These are phyloP conservation scores for Nyssa sinensis DNA, from an alignment of 148 eudicot species.

Conservation along the genomic window DNA sequence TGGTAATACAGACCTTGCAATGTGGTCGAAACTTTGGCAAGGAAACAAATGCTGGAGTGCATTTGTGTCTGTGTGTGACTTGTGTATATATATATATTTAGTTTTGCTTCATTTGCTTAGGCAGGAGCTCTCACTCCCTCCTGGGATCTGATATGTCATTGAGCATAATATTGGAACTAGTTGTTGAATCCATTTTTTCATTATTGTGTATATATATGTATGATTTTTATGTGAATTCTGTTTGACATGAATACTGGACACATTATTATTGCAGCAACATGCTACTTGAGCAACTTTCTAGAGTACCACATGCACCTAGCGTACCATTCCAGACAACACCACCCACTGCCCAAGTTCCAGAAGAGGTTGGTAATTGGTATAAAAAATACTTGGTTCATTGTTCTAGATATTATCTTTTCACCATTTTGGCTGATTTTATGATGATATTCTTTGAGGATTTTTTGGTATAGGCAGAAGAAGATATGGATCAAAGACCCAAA, in stretches of 20 bases:
- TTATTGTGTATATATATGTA: conserved; percentile 6
- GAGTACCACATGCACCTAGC: conserved; percentile 71
- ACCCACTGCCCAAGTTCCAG: conserved; percentile 51
- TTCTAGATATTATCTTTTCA: neutral
- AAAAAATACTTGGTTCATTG: neutral
- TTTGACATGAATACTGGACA: conserved; percentile 9
- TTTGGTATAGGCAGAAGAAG: conserved; percentile 51
- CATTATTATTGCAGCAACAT: conserved; percentile 50
- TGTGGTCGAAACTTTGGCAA: neutral
- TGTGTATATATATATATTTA: neutral
- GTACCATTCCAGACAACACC: conserved; percentile 73
- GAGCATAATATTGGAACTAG: neutral
- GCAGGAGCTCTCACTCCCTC: neutral
- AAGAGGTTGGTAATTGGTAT: conserved; percentile 48
- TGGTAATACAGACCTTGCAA: neutral
- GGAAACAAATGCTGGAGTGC: neutral
- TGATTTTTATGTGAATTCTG: conserved; percentile 6
- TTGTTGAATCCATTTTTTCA: neutral
- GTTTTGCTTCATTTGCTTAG: neutral
- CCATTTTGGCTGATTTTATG: neutral
- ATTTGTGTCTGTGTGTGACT: neutral
- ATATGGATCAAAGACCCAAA: conserved; percentile 54
- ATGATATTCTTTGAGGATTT: neutral
- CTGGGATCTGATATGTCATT: neutral
- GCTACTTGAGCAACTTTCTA: conserved; percentile 75